Evolutionary conservation across 2,329 filamentous ascomycete species (phyloP).

Genomic region (Trichothecium sympodiale): DNA sequence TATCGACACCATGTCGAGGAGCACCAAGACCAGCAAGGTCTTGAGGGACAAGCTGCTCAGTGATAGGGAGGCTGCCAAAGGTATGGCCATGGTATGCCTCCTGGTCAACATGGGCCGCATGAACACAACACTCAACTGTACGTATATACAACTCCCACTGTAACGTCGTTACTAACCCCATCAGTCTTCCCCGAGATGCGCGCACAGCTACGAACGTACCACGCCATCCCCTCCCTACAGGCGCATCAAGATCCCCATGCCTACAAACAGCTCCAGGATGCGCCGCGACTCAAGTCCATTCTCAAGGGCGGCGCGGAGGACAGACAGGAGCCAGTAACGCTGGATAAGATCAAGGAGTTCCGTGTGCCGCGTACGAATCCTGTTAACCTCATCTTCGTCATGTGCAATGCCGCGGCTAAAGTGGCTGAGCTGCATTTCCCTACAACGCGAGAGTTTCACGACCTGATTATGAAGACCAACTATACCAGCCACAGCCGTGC

Average conservation of each 20-base stretch:
- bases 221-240: constrained; percentile 92
- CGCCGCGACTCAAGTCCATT: constrained; percentile 90
- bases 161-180: constrained; percentile 24
- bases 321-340: constrained; percentile 65
- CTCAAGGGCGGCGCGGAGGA: constrained; percentile 95
- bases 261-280: constrained; percentile 97
- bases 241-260: constrained; percentile 89
- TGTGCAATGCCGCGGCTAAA: constrained; percentile 81
- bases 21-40: constrained; percentile 98
- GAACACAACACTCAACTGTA: constrained; percentile 98
- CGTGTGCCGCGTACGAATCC: constrained; percentile 74
- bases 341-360: constrained; percentile 66
- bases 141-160: constrained; percentile 17
- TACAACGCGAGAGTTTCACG: constrained; percentile 79
- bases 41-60: constrained; percentile 91
- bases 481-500: constrained; percentile 75
- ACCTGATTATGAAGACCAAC: constrained; percentile 84
- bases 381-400: constrained; percentile 92
- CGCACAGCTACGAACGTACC: constrained; percentile 92
- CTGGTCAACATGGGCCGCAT: constrained; percentile 95
- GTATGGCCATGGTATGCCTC: constrained; percentile 98
- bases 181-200: constrained; percentile 98
- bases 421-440: constrained; percentile 90
- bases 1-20: constrained; percentile 96
- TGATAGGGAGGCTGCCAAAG: constrained; percentile 83